Base-by-base conservation (phyloP, 208 protist species). In the Trypanosoma lewisi region DNA sequence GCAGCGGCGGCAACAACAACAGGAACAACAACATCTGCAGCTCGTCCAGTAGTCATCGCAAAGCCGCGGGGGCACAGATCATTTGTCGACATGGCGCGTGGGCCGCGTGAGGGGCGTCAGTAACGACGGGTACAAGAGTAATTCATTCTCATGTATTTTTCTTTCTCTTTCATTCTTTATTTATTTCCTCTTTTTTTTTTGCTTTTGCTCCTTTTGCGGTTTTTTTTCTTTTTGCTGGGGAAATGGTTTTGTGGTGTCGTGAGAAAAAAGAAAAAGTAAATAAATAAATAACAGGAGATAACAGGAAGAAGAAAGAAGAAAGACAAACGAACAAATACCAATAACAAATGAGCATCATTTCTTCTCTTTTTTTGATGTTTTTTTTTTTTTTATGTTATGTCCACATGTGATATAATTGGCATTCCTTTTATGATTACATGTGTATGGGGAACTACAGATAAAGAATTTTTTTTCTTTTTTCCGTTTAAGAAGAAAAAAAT, bases 21-120 rank as follows among this genome's bases (percentile, higher is more conserved):
- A 28, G n/a, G 14, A 47, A 21, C 19, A 41, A 9, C n/a, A 30
- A 23, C 42, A 17, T 30, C 42, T 21, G 44, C 14, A 30, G 14
- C 30, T 36, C 57, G 57, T 63, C 28, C 30, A 28, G 47, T 19
- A 17, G 21, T 45, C 19, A 47, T 31, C 30, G 48, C 45, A 25
- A 65, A 47, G 19, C 59, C 59, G 28, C 59, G 59, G 4, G 51
- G 61, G 4, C 61, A 67, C 51, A 36, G 61, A 25, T 50, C 33
- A 27, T 67, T 67, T 67, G 61, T 39, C 9, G 25, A 67, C 12
- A 67, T 67, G 51, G 51, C 25, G 19, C 61, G 61, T 25, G 60
- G 21, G 16, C 60, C 49, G 1, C 60, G 48, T 27, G 36, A 56
- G 31, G n/a, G 11, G 31, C 50, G 34, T 12, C n/a, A 61, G 42